A percentile compares a stretch with the other conserved stretches of the same genome.
Evolutionary conservation across 495 filamentous ascomycete genomes (phyloP).

Genomic region (Hypoxylon intermedium): DNA sequence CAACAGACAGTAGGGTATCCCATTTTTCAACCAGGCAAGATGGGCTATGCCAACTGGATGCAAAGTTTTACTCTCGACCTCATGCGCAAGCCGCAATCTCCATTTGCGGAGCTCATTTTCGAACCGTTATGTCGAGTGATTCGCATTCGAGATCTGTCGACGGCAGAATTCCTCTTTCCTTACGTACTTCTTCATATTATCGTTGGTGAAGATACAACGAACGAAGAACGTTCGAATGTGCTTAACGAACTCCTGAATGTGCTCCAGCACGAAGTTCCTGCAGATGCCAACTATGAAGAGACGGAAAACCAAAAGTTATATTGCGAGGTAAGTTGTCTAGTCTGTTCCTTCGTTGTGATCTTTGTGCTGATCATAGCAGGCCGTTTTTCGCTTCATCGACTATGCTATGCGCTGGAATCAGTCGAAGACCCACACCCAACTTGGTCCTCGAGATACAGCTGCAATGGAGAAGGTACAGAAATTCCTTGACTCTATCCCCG

Average conservation of each 20-base stretch:
- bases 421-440: constrained; percentile 59
- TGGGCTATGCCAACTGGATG: constrained; percentile 79
- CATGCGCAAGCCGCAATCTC: constrained; percentile 71
- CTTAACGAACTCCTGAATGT: constrained; percentile 74
- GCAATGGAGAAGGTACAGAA: constrained; percentile 47
- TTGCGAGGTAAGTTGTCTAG: constrained; percentile 70
- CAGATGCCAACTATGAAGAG: constrained; percentile 59
- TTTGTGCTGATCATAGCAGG: constrained; percentile 57
- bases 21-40: constrained; percentile 67
- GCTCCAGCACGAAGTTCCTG: constrained; percentile 65
- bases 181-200: constrained; percentile 82
- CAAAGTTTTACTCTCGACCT: constrained; percentile 80
- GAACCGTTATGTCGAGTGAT: constrained; percentile 80
- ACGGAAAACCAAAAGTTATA: constrained; percentile 77
- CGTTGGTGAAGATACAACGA: constrained; percentile 65
- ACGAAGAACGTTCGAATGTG: constrained; percentile 70
- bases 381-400: constrained; percentile 88
- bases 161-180: constrained; percentile 84
- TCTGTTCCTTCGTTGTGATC: neutral
- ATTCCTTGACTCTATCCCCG: constrained; percentile 71
- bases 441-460: constrained; percentile 46
- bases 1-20: constrained; percentile 73
- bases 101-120: constrained; percentile 77
- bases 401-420: constrained; percentile 91
- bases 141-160: constrained; percentile 79